These are phyloP conservation scores for Pleurotus tuber-regium DNA, from an alignment of 768 basidiomycete genomes.

Conservation along the genomic window DNA sequence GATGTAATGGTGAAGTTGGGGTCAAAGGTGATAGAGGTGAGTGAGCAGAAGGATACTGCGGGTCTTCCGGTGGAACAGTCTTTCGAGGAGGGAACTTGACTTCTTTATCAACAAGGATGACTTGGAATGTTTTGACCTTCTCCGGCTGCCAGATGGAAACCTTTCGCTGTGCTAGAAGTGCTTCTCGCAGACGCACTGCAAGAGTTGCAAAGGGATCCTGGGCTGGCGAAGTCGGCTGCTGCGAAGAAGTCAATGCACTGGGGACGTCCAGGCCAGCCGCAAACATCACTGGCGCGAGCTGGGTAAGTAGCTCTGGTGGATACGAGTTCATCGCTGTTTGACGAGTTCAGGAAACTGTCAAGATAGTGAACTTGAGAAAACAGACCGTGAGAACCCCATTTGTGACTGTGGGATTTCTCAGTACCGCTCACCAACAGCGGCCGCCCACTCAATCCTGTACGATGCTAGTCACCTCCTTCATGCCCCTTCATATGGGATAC, in stretches of 20 bases:
- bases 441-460: too few relatives aligned
- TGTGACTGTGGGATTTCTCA: not conserved
- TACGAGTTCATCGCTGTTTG: slow-evolving; percentile 78
- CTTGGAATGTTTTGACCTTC: slow-evolving; percentile 72
- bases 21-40: slow-evolving; percentile 95
- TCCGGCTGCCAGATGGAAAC: slow-evolving; percentile 72
- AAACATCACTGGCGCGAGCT: slow-evolving; percentile 92
- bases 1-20: slow-evolving; percentile 83
- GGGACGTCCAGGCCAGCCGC: slow-evolving; percentile 74
- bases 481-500: too few relatives aligned
- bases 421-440: too few relatives aligned
- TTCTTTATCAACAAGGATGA: slow-evolving; percentile 80
- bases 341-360: not conserved
- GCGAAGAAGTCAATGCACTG: slow-evolving; percentile 20
- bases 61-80: slow-evolving; percentile 56
- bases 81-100: slow-evolving; percentile 89
- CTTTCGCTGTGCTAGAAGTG: slow-evolving; percentile 61
- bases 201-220: slow-evolving; percentile 67
- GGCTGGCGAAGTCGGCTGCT: too few relatives aligned
- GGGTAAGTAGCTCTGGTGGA: slow-evolving; percentile 84
- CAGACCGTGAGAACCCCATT: not conserved
- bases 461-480: too few relatives aligned
- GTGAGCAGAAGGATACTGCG: slow-evolving; percentile 57
- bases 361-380: not conserved
- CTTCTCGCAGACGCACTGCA: slow-evolving; percentile 60